phyloP scores from a whole-genome alignment of 441 rosid genomes.

The Euphorbia celastroides region DNA sequence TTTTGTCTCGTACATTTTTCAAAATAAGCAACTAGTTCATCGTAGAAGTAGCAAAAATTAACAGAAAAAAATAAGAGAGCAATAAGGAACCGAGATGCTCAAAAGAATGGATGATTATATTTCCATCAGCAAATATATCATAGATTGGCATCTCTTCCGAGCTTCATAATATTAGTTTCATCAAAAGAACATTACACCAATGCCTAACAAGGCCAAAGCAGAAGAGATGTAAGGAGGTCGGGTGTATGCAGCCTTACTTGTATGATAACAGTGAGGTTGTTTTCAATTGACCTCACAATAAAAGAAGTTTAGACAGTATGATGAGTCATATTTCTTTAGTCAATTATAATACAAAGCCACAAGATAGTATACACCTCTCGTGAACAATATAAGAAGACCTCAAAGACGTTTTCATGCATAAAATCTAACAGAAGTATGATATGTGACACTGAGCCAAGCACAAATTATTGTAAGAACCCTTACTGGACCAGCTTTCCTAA shows the following conservation, averaged over 20 bases:
- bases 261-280: no score
- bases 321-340: no score
- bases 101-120: neutral
- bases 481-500: neutral
- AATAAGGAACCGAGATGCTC: neutral
- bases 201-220: no score
- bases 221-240: no score
- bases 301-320: no score
- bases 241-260: no score
- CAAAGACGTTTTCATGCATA: neutral
- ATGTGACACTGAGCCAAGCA: neutral
- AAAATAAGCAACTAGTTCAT: neutral
- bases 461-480: neutral
- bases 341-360: no score
- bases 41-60: neutral
- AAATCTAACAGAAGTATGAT: neutral
- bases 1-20: no score
- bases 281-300: no score
- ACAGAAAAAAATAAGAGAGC: neutral
- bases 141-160: neutral
- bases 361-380: slow-evolving; percentile 1
- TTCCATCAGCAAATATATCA: neutral
- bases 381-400: neutral
- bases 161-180: neutral
- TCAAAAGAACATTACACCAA: no score